These are phyloP conservation scores for Neurospora discreta DNA, from an alignment of 495 filamentous ascomycete genomes.

Conservation along the genomic window DNA sequence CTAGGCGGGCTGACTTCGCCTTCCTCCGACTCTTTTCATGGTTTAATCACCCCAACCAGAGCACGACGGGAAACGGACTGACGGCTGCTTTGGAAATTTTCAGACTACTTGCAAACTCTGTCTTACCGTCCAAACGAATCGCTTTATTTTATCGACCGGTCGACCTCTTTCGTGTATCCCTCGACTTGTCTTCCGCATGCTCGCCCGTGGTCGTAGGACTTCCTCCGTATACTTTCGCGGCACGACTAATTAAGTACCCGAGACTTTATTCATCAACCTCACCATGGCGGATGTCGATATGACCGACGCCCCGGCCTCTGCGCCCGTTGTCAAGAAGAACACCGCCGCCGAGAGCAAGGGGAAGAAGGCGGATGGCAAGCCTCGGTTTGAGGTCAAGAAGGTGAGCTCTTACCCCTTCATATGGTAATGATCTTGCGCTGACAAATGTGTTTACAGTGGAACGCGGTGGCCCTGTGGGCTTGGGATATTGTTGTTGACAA, in stretches of 20 bases:
- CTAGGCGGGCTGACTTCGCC: not conserved
- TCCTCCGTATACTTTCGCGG: not conserved
- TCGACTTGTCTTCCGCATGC: not conserved
- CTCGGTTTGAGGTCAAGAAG: constrained; percentile 98
- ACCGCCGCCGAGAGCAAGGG: constrained; percentile 37
- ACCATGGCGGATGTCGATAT: constrained; percentile 94
- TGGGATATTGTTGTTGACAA: constrained; percentile 99
- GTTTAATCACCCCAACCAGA: not conserved
- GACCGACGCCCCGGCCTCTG: constrained; percentile 66
- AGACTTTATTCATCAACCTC: not conserved
- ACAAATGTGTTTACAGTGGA: constrained; percentile 57
- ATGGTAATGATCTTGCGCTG: not conserved
- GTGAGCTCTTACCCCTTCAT: constrained; percentile 32
- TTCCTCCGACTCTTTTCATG: not conserved
- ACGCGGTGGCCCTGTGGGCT: constrained; percentile 96
- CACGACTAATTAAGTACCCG: not conserved
- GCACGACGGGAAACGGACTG: not conserved
- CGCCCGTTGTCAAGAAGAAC: constrained; percentile 47
- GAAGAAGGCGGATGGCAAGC: constrained; percentile 58
- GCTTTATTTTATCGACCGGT: not conserved
- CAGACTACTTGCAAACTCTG: not conserved
- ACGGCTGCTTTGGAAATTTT: not conserved
- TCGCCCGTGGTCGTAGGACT: not conserved
- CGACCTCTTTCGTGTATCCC: not conserved
- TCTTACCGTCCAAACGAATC: not conserved